Conservation (phyloP, 192 early-diverging fungal species). For the Funneliformis mosseae region DNA sequence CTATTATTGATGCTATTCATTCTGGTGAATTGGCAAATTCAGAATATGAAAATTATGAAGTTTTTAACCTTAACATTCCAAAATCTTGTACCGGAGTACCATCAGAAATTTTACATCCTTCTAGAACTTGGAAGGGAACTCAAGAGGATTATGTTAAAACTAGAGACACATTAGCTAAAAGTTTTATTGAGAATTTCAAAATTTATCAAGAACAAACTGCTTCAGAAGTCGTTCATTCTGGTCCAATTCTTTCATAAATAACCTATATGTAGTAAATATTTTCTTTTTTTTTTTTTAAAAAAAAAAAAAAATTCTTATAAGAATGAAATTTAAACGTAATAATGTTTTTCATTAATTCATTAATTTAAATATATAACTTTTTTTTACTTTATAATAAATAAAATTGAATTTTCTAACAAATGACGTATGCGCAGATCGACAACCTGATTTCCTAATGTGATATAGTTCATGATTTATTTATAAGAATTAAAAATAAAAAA, state of each 20-base stretch:
- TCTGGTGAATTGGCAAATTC: slow-evolving; percentile 84
- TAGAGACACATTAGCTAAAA: slow-evolving; percentile 73
- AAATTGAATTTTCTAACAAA: too few species aligned
- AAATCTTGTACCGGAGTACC: slow-evolving; percentile 78
- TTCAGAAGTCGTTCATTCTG: slow-evolving; percentile 72
- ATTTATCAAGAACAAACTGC: slow-evolving; percentile 73
- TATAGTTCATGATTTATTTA: too few species aligned
- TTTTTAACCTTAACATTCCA: slow-evolving; percentile 89
- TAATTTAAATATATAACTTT: too few species aligned
- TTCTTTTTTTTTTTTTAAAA: too few species aligned
- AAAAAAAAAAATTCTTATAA: too few species aligned
- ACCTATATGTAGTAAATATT: too few species aligned
- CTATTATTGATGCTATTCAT: slow-evolving; percentile 98
- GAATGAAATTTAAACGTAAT: too few species aligned
- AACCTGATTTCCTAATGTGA: too few species aligned
- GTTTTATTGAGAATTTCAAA: slow-evolving; percentile 92
- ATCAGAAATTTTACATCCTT: slow-evolving; percentile 82
- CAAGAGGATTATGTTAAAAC: slow-evolving; percentile 64
- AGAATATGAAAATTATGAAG: slow-evolving; percentile 82
- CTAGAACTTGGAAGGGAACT: slow-evolving; percentile 83
- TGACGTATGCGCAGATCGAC: too few species aligned
- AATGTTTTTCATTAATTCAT: too few species aligned
- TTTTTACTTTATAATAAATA: too few species aligned
- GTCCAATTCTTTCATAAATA: slow-evolving; percentile 42
- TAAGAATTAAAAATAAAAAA: too few species aligned